A percentile compares a stretch with the other conserved stretches of the same genome.
phyloP scores from a whole-genome alignment of 2,329 filamentous ascomycete genomes.

The Curvularia hawaiiensis region DNA sequence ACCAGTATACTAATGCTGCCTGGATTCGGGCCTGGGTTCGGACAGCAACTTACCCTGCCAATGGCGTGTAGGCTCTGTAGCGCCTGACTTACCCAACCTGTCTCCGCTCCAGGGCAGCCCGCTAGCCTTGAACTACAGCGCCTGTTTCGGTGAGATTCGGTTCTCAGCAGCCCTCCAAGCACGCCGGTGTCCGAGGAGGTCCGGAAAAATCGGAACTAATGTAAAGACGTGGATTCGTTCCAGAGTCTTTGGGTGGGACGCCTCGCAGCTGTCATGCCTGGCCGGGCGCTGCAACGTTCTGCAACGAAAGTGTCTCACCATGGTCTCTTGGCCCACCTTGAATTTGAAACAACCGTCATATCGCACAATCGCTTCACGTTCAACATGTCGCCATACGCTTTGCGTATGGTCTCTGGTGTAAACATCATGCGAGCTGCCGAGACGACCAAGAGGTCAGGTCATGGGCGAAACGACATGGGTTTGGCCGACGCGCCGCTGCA shows the following conservation, averaged over 20 bases:
- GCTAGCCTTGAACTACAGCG: background rate
- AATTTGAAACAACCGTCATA: constrained; percentile 29
- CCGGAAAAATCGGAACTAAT: background rate
- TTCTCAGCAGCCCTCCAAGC: background rate
- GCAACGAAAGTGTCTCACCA: constrained; percentile 31
- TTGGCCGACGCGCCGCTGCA: constrained; percentile 30
- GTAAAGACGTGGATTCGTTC: background rate
- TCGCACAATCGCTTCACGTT: constrained; percentile 18
- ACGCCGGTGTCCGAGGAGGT: background rate
- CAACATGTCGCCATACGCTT: constrained; percentile 16
- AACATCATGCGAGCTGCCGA: constrained; percentile 25
- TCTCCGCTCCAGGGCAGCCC: background rate
- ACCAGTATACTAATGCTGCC: background rate
- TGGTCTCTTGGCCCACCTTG: constrained; percentile 29
- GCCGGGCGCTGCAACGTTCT: constrained; percentile 13
- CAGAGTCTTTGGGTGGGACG: background rate
- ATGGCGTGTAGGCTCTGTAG: background rate
- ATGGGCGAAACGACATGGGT: constrained; percentile 31
- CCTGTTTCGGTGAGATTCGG: background rate
- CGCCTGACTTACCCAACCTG: background rate
- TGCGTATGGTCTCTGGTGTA: constrained; percentile 25
- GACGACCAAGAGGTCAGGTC: constrained; percentile 22
- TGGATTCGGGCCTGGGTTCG: background rate
- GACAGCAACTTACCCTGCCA: background rate
- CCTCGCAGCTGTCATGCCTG: background rate